Percentiles rank a stretch among this genome's conserved stretches.
These are phyloP conservation scores for Manihot esculenta DNA, from an alignment of 441 rosid species.

Conservation along the genomic window DNA sequence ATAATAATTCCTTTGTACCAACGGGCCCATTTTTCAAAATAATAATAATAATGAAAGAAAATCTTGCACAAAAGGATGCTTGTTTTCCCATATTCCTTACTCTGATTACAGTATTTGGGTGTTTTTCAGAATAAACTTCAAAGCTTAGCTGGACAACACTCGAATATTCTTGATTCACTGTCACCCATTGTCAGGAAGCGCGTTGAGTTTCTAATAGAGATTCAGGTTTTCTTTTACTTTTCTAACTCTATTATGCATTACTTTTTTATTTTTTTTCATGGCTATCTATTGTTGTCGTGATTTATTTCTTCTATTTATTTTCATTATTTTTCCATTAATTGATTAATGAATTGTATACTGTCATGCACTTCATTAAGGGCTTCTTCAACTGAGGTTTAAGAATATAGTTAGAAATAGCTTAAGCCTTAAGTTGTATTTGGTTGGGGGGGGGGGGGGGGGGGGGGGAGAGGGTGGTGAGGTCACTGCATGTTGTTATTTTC, in stretches of 20 bases:
- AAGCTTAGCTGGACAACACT: constrained; percentile 70
- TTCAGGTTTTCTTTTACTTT: constrained; percentile 44
- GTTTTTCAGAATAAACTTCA: constrained; percentile 65
- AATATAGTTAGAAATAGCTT: not conserved
- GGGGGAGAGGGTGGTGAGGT: too few species aligned
- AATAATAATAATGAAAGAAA: not conserved
- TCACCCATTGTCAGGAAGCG: constrained; percentile 49
- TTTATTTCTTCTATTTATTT: not conserved
- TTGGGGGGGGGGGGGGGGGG: too few species aligned
- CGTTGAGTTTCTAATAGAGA: constrained; percentile 66
- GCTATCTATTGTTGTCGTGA: not conserved
- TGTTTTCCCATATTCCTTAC: not conserved
- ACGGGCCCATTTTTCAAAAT: not conserved
- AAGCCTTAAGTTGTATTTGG: not conserved
- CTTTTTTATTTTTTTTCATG: not conserved
- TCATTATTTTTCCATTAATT: not conserved
- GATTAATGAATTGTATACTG: not conserved
- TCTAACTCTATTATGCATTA: not conserved
- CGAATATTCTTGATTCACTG: constrained; percentile 61
- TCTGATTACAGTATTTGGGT: not conserved
- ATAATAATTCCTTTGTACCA: not conserved
- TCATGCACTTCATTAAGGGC: not conserved
- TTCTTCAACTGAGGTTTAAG: not conserved
- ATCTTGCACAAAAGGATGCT: not conserved
- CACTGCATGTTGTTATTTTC: not conserved